Evolutionary conservation across 805 yeast genomes (phyloP), one percentile per base, ranked within the genome.

Genomic region (Barnettozyma salicaria): DNA sequence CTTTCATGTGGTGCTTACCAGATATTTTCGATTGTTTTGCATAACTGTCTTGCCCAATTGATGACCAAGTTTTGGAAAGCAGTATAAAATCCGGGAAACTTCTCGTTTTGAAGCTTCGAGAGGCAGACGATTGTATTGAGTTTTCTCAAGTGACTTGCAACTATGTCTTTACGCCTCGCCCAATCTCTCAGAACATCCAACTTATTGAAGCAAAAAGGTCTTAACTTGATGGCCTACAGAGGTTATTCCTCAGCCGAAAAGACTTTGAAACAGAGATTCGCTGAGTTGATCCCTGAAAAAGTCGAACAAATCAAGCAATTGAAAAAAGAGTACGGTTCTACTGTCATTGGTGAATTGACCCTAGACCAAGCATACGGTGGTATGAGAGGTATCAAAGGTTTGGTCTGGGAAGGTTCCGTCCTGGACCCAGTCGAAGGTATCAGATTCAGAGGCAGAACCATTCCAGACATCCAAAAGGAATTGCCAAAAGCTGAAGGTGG

Each of bases 181-280:
- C 43, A 40, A 34, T 32, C 40, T 7, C 30, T 35, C 8, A 40
- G 29, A 35, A 14, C 33, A 11, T 25, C 29, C 17, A 7, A 27
- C 28, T 37, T 38, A 19, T 22, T 40, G 25, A 40, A 32, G 24
- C 32, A 32, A 36, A 40, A 40, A 26, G 37, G 43, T 25, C 23
- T 40, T 10, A 36, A 36, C 37, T 25, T 40, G 14, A 14, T 36
- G 25, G 53, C 53, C 29, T 39, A 48, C 21, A 53, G 57, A 52
- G 37, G 45, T n/a, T 52, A 52, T 46, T 46, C 55, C 18, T 37
- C 51, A 14, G 33, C 44, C n/a, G 61, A 58, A 38, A 59, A 75
- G 72, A 80, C 96, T 48, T 74, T 92, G 56, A 92, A 92, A 68
- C 95, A 92, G 67, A 80, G 95, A 62, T 89, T 92, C 61, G 94